These are phyloP conservation scores for Solanum lycopersicoides DNA, from an alignment of 257 asterid genomes.

Conservation along the genomic window DNA sequence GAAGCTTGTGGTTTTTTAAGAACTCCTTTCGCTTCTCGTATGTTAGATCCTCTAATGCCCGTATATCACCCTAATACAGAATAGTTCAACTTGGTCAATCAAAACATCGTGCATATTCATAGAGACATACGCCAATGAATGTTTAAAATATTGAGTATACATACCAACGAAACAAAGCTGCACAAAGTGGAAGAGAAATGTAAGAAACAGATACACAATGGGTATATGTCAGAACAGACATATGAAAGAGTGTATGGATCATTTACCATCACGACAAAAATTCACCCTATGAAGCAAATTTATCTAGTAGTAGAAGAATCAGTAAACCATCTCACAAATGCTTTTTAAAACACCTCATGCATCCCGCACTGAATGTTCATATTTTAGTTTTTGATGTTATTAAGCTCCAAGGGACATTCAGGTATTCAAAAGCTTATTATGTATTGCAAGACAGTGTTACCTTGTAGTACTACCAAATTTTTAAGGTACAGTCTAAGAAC, in stretches of 20 bases:
- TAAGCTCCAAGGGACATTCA: neutral
- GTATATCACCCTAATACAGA: conserved; percentile 65
- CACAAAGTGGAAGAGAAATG: neutral
- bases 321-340: neutral
- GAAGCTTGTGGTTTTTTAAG: conserved; percentile 54
- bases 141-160: neutral
- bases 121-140: neutral
- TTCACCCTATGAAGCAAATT: neutral
- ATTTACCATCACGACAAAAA: neutral
- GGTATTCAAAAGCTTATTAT: neutral
- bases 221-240: neutral
- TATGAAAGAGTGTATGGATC: neutral
- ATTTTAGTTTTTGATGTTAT: neutral
- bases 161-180: neutral
- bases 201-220: neutral
- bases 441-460: neutral
- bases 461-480: neutral
- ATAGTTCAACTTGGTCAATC: neutral
- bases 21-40: conserved; percentile 77
- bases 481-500: neutral
- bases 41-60: conserved; percentile 79
- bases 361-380: neutral
- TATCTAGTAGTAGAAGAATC: neutral
- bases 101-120: neutral
- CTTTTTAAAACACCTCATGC: no score